Conservation (phyloP, 768 basidiomycete genomes). For the Serendipita sp. region DNA sequence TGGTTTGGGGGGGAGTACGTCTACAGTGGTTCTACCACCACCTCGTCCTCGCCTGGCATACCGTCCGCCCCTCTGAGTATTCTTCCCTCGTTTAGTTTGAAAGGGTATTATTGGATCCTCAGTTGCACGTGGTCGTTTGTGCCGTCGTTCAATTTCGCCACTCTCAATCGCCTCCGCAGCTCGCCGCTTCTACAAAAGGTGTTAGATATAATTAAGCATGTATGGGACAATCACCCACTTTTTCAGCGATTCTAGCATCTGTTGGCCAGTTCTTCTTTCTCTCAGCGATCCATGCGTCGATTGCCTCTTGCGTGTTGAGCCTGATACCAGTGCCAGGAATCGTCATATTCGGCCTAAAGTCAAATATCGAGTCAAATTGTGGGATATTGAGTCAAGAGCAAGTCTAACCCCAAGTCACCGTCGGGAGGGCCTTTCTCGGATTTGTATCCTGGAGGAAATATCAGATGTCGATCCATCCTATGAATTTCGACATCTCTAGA, state of each 20-base stretch:
- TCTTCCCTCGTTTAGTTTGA: not conserved
- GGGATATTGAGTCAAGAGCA: constrained; percentile 6
- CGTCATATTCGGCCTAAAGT: constrained; percentile 46
- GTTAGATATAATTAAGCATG: not conserved
- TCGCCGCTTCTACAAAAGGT: constrained; percentile 36
- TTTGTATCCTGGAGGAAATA: constrained; percentile 63
- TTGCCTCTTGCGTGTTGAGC: constrained; percentile 66
- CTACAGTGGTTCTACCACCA: constrained; percentile 15
- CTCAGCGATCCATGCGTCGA: constrained; percentile 78
- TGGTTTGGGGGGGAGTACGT: not conserved
- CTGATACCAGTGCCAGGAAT: constrained; percentile 67
- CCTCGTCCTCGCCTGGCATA: constrained; percentile 12
- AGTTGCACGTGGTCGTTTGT: not conserved
- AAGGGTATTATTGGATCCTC: constrained; percentile 8
- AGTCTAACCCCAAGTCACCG: constrained; percentile 58
- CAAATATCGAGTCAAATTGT: not conserved
- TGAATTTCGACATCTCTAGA: constrained; percentile 58
- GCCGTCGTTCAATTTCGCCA: constrained; percentile 33
- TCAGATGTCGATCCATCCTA: constrained; percentile 82
- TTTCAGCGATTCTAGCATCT: constrained; percentile 50
- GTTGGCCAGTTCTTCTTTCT: constrained; percentile 80
- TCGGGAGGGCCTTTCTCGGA: constrained; percentile 27
- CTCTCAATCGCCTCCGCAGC: constrained; percentile 63
- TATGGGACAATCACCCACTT: constrained; percentile 22
- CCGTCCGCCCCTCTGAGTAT: not conserved